phyloP scores from a whole-genome alignment of 2,329 filamentous ascomycete species.

The Annulohypoxylon truncatum region DNA sequence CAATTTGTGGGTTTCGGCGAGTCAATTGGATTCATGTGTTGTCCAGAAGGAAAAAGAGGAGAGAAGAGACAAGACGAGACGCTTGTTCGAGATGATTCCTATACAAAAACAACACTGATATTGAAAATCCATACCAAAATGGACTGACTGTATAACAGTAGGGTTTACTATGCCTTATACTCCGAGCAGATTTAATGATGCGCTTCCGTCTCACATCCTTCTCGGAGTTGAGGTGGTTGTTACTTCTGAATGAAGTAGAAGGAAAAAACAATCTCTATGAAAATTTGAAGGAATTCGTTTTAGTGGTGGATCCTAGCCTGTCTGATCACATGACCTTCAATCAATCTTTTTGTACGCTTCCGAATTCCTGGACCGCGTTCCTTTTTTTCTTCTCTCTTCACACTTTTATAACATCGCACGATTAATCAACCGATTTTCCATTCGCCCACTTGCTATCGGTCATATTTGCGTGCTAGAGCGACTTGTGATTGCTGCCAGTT shows the following conservation, averaged over 20 bases:
- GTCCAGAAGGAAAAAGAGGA: neutral
- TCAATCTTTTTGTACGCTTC: slow-evolving; percentile 13
- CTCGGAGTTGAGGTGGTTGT: neutral
- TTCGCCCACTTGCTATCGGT: slow-evolving; percentile 64
- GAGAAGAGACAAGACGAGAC: slow-evolving; percentile 1
- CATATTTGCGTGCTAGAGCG: slow-evolving; percentile 71
- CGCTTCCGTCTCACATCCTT: too few species aligned
- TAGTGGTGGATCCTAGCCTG: slow-evolving; percentile 6
- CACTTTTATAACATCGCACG: slow-evolving; percentile 61
- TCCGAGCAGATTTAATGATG: neutral
- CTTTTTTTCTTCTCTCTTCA: slow-evolving; percentile 55
- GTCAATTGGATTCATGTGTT: slow-evolving; percentile 5
- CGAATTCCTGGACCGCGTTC: slow-evolving; percentile 2
- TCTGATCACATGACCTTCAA: slow-evolving; percentile 19
- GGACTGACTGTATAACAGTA: neutral
- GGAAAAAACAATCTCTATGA: slow-evolving; percentile 1
- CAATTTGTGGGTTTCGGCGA: slow-evolving; percentile 64
- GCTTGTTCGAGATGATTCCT: slow-evolving; percentile 25
- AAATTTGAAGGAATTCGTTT: slow-evolving; percentile 25
- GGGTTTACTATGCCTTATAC: neutral
- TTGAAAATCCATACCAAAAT: neutral
- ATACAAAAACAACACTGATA: too few species aligned
- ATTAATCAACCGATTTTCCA: slow-evolving; percentile 70
- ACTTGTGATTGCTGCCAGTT: slow-evolving; percentile 50
- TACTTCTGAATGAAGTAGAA: slow-evolving; percentile 14